Base-by-base conservation (phyloP, 2,329 filamentous ascomycete species). In the Polychaeton citri region DNA sequence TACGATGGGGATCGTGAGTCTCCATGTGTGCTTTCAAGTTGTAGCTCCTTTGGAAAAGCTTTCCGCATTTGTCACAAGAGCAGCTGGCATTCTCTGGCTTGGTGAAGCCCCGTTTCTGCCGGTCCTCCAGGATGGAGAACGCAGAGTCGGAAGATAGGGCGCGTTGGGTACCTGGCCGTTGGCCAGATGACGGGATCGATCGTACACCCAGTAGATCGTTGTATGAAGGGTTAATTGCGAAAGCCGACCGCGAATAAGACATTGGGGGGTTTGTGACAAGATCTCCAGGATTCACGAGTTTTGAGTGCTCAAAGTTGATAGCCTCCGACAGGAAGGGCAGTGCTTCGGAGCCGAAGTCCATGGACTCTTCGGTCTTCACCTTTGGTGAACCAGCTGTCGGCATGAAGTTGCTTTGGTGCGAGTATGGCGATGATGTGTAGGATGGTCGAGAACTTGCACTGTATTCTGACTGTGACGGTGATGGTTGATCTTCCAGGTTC, bases 21-120 rank as follows among this genome's bases (percentile, higher is more conserved):
- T 87, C 79, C 69, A 87, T 71, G 55, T 93, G 86, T 19, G 84
- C 81, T 51, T 82, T 86, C 62, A 79, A 84, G 60, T 93, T 93
- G 63, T 88, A 92, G 49, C 75, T 79, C 42, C 86, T 69, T 45
- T 82, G 83, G 55, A 93, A 93, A 12, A 79, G 71, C 55, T 80
- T 83, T 5, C 79, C 77, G 52, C 86, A 94, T 2, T 76, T 67
- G 39, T 76, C 69, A 53, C 86, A 93, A 43, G 72, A 68, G 57
- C 74, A 80, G 47, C 76, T 82, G 37, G 79, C 80, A 47, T 82
- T 78, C 43, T 79, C 78, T 39, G 70, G 71, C 13, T 76, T 51
- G 20, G 52, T 55, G 33, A 38, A 53, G 12, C 37, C 43, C 15
- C 52, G 49, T 39, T 50, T 56, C 16, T 36, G 31, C 21, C 46